Base-by-base conservation (phyloP, 2,329 filamentous ascomycete species). In the Trematosphaeria pertusa region DNA sequence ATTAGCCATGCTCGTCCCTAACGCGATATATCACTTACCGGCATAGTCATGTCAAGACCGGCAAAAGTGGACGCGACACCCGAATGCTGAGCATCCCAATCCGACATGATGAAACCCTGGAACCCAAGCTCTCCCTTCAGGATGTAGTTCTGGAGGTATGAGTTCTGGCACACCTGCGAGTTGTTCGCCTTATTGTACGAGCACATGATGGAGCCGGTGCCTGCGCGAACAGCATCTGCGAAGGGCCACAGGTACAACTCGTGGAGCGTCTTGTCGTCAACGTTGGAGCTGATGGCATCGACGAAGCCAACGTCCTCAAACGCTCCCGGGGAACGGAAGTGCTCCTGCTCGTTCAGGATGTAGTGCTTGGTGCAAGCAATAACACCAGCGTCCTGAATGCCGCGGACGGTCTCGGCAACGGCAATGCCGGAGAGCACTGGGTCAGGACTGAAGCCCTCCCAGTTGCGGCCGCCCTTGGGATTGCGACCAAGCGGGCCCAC, bases 11-110 rank as follows among this genome's bases (percentile, higher is more conserved):
- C 31, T 15, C 15, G 15, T 17, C 12, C 20, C 14, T 5, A 10
- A 19, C 26, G 2, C 19, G 19, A n/a, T 1, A 39, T 14, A 32
- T 24, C 7, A 37, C 47, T 37, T 50, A 50, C 47, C 24, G 67
- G 67, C 90, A 94, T 94, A n/a, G 81, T 81, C 88, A 94, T 91
- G 69, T 95, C 91, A 18, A 94, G 76, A 30, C 89, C 90, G 17
- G 88, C 87, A 28, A 84, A 76, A 2, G 88, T 86, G 26, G 80
- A 82, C 19, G 83, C 76, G 4, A 82, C 85, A 53, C 87, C 87
- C 3, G 83, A 77, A 61, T 92, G 87, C 60, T 91, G 87, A 4
- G 87, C 89, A 56, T 82, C 77, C 87, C 89, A 94, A 68, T 95
- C 89, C n/a, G 81, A 69, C 62, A 73, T 62, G 46, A 93, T 81